Base-by-base conservation (phyloP, 1,139 yeast species). In the Ogataea hybrid region DNA sequence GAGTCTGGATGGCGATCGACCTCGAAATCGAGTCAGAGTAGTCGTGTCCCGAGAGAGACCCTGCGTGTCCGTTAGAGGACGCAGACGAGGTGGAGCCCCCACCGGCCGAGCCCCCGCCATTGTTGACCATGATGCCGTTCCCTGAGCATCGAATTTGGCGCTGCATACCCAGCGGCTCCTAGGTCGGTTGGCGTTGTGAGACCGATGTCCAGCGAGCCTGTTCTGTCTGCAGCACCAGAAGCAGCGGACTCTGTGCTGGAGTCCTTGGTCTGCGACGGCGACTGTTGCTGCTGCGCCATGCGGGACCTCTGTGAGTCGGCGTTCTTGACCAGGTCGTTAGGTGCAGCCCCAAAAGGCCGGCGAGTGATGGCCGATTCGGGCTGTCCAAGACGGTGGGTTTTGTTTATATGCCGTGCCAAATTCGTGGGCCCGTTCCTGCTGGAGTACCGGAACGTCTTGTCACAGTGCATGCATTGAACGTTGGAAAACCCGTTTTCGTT, bases 361-460 rank as follows among this genome's bases (percentile, higher is more conserved):
- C 62, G 41, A 6, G 57, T 51, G 16, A 50, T 50, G 12, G 51
- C 37, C 2, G 59, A 50, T 10, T 48, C 53, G 11, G 56, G 52
- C 20, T 52, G 55, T n/a, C 49, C 46, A 25, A 56, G 46, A 14
- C 49, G 35, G 41, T 60, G 64, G 10, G 58, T 43, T 30, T 54
- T 52, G 25, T 37, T 49, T 7, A 61, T 42, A 39, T 61, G 64
- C 29, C 63, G 48, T 3, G 63, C 57, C 28, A 61, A 44, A 37
- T 61, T 61, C 0, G 64, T 59, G 6, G 64, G 64, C 4, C 64
- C 64, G 39, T 61, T 61, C 40, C 63, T 50, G 12, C 61, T 52
- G 2, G 61, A 53, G 39, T 61, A 61, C 22, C 54, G 48, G 35
- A 59, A 53, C 1, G 47, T 32, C 31, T 56, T 57, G 9, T 47